These are phyloP conservation scores for Ramaria sp. DNA, from an alignment of 768 basidiomycete species.

Conservation along the genomic window DNA sequence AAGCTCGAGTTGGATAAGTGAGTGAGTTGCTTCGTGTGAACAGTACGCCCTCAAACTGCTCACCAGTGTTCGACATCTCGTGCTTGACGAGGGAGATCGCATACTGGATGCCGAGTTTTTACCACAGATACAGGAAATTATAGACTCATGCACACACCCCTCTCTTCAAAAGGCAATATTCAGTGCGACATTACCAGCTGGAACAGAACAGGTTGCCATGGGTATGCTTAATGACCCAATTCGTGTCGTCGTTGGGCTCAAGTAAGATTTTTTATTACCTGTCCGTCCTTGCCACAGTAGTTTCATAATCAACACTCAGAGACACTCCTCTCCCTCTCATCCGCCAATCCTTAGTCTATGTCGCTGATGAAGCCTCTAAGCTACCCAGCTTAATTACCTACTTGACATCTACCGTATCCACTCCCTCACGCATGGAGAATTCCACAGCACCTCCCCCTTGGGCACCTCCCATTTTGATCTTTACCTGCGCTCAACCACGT, in stretches of 20 bases:
- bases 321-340: conserved; percentile 94
- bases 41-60: conserved; percentile 9
- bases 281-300: not conserved
- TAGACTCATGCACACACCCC: conserved; percentile 62
- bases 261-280: conserved; percentile 41
- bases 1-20: conserved; percentile 65
- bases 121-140: conserved; percentile 78
- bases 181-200: conserved; percentile 88
- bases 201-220: conserved; percentile 80
- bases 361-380: conserved; percentile 91
- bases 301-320: conserved; percentile 28
- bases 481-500: conserved; percentile 84
- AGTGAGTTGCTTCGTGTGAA: conserved; percentile 16
- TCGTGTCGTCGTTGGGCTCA: conserved; percentile 91
- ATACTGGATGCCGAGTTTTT: conserved; percentile 86
- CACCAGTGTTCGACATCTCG: conserved; percentile 68
- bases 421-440: not conserved
- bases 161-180: conserved; percentile 80
- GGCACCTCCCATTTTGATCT: conserved; percentile 85
- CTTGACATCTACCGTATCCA: conserved; percentile 36
- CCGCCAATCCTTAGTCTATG: conserved; percentile 79
- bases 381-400: conserved; percentile 78
- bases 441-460: conserved; percentile 35
- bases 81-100: conserved; percentile 88
- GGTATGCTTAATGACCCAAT: conserved; percentile 77